phyloP scores from a whole-genome alignment of 176 grass and related monocot genomes.

The Phragmites australis region DNA sequence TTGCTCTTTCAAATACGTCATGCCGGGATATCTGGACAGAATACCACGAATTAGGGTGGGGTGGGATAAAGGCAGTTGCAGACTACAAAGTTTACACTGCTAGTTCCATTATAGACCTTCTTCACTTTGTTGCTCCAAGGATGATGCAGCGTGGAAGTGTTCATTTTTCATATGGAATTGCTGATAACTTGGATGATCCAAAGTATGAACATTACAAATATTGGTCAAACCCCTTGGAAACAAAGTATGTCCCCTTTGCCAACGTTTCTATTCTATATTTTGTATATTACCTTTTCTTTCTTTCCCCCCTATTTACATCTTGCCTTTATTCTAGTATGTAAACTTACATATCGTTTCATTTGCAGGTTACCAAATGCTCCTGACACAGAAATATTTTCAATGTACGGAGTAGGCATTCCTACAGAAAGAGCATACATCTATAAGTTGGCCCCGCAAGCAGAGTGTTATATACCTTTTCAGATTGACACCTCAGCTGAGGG shows the following conservation, averaged over 20 bases:
- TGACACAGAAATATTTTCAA: conserved; percentile 96
- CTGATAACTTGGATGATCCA: conserved; percentile 88
- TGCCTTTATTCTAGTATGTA: background rate
- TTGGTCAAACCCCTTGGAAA: conserved; percentile 99
- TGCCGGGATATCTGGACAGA: conserved; percentile 98
- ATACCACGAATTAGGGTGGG: conserved; percentile 90
- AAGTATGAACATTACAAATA: conserved; percentile 90
- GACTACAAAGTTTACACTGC: conserved; percentile 89
- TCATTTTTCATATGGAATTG: conserved; percentile 95
- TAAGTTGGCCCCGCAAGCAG: conserved; percentile 66
- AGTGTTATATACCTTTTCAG: conserved; percentile 93
- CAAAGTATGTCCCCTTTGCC: conserved; percentile 62
- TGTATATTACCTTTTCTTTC: background rate
- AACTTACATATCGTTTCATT: conserved; percentile 35
- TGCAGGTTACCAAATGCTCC: conserved; percentile 88
- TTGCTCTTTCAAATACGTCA: conserved; percentile 70
- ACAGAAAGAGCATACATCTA: conserved; percentile 99
- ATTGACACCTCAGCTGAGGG: conserved; percentile 81
- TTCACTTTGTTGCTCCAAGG: conserved; percentile 95
- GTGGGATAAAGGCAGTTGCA: conserved; percentile 88
- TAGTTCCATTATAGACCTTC: conserved; percentile 71
- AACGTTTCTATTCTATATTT: background rate
- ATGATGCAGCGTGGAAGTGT: conserved; percentile 96
- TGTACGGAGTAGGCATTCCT: conserved; percentile 97
- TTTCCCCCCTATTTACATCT: background rate